Base-by-base conservation (phyloP, 2,329 filamentous ascomycete genomes). In the Exserohilum rostratum region DNA sequence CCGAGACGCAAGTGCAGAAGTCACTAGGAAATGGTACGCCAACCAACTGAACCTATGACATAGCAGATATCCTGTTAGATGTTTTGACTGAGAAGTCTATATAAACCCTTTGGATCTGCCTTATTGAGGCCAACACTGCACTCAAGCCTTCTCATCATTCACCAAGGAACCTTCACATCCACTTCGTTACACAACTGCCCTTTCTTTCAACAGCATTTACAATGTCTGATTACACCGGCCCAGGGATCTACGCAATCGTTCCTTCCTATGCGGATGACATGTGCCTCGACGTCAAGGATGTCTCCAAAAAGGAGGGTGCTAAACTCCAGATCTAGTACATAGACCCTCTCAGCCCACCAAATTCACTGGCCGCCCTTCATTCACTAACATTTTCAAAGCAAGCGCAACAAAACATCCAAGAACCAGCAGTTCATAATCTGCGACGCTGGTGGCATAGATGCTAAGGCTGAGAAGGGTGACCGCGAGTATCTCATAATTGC, bases 401-500 rank as follows among this genome's bases (percentile, higher is more conserved):
- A 38, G 11, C 29, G 22, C 10, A 18, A n/a, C 6, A 6, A 22
- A 7, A n/a, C 2, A 6, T 22, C 44, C 30, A 7, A 22, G 2
- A 53, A 49, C 25, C 40, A 39, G 2, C 44, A 53, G 12, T 53
- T 48, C 15, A 15, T 43, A 11, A 53, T 53, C 17, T 37, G 43
- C 25, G 15, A 31, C 7, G 50, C 50, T 13, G 50, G 50, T 25
- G 38, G 37, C 30, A 2, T 10, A 2, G 13, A 17, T 6, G 17
- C 20, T 15, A 30, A 45, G 12, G 17, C 48, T 22, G 48, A 50
- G 34, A 45, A 30, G 15, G 48, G 48, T 6, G 48, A 50, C 40
- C 48, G 40, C 27, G 50, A 49, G 40, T 49, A 49, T 15, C 38
- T 48, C 31, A 53, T 53, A 44, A 53, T 53, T 12, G 17, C 37